These are phyloP conservation scores for Yamadazyma trypodendri DNA, from an alignment of 1,139 yeast species.

Conservation along the genomic window DNA sequence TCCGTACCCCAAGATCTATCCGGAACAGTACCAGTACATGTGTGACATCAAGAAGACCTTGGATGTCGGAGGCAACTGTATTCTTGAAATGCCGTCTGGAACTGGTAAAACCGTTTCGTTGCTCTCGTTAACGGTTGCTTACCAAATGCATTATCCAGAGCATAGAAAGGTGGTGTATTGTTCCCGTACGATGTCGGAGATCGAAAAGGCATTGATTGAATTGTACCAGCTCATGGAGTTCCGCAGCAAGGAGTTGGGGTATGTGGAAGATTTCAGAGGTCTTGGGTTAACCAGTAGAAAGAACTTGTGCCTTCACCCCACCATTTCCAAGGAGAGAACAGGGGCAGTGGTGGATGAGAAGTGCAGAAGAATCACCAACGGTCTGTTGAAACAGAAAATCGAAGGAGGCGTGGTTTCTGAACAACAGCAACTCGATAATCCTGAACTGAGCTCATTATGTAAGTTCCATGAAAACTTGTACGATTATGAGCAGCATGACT, in stretches of 20 bases:
- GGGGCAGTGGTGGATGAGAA: conserved; percentile 96
- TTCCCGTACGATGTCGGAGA: conserved; percentile 99
- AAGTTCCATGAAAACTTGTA: conserved; percentile 87
- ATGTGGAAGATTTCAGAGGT: conserved; percentile 85
- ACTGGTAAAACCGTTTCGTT: conserved; percentile 96
- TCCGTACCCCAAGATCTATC: conserved; percentile 97
- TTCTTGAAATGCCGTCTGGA: conserved; percentile 99
- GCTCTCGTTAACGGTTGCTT: conserved; percentile 87
- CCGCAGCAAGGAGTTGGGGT: conserved; percentile 78
- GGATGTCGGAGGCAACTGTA: conserved; percentile 97
- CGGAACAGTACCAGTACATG: conserved; percentile 98
- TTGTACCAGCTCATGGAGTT: conserved; percentile 84
- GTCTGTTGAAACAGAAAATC: conserved; percentile 70
- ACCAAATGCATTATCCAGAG: conserved; percentile 93
- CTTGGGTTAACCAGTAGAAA: conserved; percentile 92
- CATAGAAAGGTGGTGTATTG: conserved; percentile 93
- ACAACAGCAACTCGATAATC: conserved; percentile 44
- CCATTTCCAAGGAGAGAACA: conserved; percentile 80
- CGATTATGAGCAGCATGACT: conserved; percentile 81
- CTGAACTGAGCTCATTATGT: conserved; percentile 46
- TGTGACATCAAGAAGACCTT: conserved; percentile 89
- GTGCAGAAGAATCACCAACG: conserved; percentile 92
- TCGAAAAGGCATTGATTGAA: conserved; percentile 96
- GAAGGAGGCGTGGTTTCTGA: conserved; percentile 56
- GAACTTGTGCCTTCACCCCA: conserved; percentile 88